Conservation (phyloP, 306 rosid species). For the Arachis stenosperma region DNA sequence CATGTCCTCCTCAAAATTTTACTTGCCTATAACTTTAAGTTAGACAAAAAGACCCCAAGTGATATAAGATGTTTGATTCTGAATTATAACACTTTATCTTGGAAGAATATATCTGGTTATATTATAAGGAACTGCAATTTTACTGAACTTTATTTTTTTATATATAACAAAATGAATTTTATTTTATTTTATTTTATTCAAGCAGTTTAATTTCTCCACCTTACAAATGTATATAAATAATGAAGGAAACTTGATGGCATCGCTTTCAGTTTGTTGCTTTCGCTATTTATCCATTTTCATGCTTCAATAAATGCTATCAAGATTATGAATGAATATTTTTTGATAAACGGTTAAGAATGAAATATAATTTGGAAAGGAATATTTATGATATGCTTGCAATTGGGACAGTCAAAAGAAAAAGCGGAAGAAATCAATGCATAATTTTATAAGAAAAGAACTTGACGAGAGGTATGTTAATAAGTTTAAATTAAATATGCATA, state of each 20-base stretch:
- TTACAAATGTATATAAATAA: background rate
- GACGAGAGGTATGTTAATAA: background rate
- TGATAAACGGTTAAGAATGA: too few species aligned
- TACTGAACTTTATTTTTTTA: conserved; percentile 3
- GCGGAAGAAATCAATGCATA: background rate
- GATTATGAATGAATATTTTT: background rate
- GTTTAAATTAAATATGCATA: background rate
- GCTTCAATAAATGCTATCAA: background rate
- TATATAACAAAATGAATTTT: conserved; percentile 7
- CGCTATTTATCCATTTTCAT: background rate
- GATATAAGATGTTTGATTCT: conserved; percentile 3
- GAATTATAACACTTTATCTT: conserved; percentile 19
- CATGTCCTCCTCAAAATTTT: conserved; percentile 24
- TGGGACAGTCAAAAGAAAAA: background rate
- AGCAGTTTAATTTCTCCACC: background rate
- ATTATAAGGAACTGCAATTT: background rate
- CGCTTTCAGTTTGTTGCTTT: conserved; percentile 22
- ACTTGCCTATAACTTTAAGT: background rate
- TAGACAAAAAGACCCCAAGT: too few species aligned
- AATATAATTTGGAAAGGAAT: background rate
- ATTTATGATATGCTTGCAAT: background rate
- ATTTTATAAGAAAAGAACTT: background rate
- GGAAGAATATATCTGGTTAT: background rate
- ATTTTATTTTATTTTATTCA: conserved; percentile 16
- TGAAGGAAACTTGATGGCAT: background rate